These are phyloP conservation scores for Astrothelium macrocarpum DNA, from an alignment of 495 filamentous ascomycete species.

Conservation along the genomic window DNA sequence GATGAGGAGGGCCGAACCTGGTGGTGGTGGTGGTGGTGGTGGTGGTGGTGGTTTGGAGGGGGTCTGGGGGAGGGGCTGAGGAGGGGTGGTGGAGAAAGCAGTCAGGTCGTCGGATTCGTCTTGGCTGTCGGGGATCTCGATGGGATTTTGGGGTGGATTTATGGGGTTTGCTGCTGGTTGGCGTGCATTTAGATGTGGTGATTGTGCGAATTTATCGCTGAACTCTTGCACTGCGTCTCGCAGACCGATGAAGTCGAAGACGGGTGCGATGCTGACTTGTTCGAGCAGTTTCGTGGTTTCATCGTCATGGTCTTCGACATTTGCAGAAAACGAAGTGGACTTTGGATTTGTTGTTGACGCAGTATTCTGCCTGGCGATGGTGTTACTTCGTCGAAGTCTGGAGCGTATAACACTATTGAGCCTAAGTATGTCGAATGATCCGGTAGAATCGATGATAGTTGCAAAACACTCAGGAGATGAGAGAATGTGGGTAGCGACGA, in stretches of 20 bases:
- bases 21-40: not conserved
- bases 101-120: slow-evolving; percentile 27
- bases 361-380: not conserved
- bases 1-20: slow-evolving; percentile 21
- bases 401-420: not conserved
- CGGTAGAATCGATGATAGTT: slow-evolving; percentile 25
- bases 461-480: slow-evolving; percentile 10
- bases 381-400: not conserved
- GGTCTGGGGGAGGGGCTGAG: not conserved
- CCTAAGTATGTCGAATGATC: slow-evolving; percentile 21
- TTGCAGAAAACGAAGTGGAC: not conserved
- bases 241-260: slow-evolving; percentile 50
- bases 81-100: not conserved
- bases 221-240: slow-evolving; percentile 44
- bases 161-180: not conserved
- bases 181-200: not conserved
- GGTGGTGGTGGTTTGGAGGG: slow-evolving; percentile 5
- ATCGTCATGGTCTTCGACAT: slow-evolving; percentile 2
- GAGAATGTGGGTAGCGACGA: slow-evolving; percentile 20
- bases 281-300: slow-evolving; percentile 34
- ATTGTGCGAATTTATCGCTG: slow-evolving; percentile 15
- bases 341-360: not conserved
- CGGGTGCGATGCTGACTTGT: slow-evolving; percentile 40
- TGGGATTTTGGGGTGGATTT: slow-evolving; percentile 3
- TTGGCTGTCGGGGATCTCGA: slow-evolving; percentile 24